Conservation (phyloP, 2,329 filamentous ascomycete genomes). For the Ophiostoma ips region DNA sequence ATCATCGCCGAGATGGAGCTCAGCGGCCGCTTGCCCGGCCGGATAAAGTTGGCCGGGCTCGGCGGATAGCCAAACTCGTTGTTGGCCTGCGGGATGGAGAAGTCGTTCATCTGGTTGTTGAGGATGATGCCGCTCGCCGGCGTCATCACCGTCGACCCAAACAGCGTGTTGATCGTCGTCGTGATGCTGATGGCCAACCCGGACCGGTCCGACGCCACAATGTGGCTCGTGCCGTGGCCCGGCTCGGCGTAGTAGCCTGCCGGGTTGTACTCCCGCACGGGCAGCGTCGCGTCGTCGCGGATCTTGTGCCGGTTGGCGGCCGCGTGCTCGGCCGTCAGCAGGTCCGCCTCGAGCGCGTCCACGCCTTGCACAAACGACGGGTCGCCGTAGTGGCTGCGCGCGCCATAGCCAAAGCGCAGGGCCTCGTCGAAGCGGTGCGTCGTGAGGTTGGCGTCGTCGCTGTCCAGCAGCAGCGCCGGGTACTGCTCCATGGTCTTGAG, state of each 20-base stretch:
- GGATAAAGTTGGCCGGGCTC: slow-evolving; percentile 66
- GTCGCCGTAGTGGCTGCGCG: slow-evolving; percentile 68
- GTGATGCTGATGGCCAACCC: slow-evolving; percentile 72
- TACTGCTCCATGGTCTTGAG: slow-evolving; percentile 81
- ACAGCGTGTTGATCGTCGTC: slow-evolving; percentile 78
- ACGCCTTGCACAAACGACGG: slow-evolving; percentile 58
- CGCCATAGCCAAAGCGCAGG: slow-evolving; percentile 76
- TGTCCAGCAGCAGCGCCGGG: slow-evolving; percentile 38
- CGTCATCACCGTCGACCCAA: slow-evolving; percentile 66
- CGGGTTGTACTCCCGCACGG: slow-evolving; percentile 62
- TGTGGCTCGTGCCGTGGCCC: slow-evolving; percentile 55
- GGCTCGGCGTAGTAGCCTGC: slow-evolving; percentile 10
- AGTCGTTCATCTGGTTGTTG: slow-evolving; percentile 63
- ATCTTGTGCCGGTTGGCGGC: slow-evolving; percentile 51
- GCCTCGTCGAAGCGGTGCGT: slow-evolving; percentile 78
- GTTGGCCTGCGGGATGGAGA: slow-evolving; percentile 62
- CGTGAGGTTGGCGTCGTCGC: slow-evolving; percentile 42
- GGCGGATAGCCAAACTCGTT: slow-evolving; percentile 83
- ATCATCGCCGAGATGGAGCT: slow-evolving; percentile 75
- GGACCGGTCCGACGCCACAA: slow-evolving; percentile 55
- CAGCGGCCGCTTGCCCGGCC: slow-evolving; percentile 66
- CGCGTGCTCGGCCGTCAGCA: slow-evolving; percentile 51
- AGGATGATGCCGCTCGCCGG: slow-evolving; percentile 73
- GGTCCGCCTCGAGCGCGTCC: slow-evolving; percentile 46
- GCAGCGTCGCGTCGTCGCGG: slow-evolving; percentile 55